Conservation (phyloP, 306 rosid species). For the Lupinus albus region DNA sequence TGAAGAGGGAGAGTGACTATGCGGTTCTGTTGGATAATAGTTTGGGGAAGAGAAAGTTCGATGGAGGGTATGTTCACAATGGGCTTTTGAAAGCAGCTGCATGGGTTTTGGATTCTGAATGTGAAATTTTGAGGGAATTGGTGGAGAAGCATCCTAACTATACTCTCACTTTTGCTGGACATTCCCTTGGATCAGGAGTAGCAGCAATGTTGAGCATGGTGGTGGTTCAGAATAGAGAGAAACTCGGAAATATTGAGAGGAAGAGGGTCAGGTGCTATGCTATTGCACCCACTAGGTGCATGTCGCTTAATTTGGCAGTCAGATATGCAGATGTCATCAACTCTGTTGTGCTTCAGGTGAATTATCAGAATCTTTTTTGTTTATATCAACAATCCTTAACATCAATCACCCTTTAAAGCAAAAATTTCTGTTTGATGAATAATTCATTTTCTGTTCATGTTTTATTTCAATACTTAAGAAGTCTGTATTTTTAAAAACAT, state of each 20-base stretch:
- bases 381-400: conserved; percentile 13
- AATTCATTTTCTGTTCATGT: too few relatives aligned
- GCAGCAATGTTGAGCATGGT: conserved; percentile 77
- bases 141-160: conserved; percentile 68
- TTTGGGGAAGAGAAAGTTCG: conserved; percentile 85
- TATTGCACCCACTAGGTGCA: conserved; percentile 94
- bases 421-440: too few relatives aligned
- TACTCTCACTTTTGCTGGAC: conserved; percentile 89
- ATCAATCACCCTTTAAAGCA: conserved; percentile 2
- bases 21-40: conserved; percentile 78
- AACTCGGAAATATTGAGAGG: conserved; percentile 72
- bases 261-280: conserved; percentile 87
- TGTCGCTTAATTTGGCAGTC: conserved; percentile 90
- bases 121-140: conserved; percentile 64
- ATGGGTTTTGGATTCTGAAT: conserved; percentile 75
- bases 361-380: conserved; percentile 34
- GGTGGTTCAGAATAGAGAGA: conserved; percentile 68
- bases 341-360: conserved; percentile 93
- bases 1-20: conserved; percentile 88
- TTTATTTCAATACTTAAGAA: not conserved
- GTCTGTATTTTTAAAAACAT: not conserved
- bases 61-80: conserved; percentile 95
- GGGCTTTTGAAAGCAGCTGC: conserved; percentile 89
- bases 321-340: conserved; percentile 92
- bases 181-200: conserved; percentile 95